A percentile compares a stretch with the other conserved stretches of the same genome.
phyloP scores from a whole-genome alignment of 331 rosid species.

The Prunus yedoensis region DNA sequence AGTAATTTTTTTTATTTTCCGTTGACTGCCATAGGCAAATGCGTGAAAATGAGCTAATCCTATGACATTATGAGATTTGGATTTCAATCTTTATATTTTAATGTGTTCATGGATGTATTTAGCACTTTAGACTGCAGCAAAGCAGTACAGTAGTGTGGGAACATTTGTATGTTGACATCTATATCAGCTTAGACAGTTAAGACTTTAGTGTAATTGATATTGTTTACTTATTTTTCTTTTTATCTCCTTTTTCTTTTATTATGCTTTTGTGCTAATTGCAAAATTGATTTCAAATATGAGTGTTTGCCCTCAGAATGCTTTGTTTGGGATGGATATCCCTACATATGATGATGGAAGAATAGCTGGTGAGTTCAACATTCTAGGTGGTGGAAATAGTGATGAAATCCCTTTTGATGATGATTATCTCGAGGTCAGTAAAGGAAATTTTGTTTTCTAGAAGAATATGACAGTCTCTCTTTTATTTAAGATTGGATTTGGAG shows the following conservation, averaged over 20 bases:
- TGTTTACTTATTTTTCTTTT: not conserved
- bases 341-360: conserved; percentile 53
- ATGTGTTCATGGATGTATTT: not conserved
- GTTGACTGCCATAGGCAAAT: not conserved
- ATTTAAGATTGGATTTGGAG: not conserved
- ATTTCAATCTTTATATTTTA: no score
- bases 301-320: conserved; percentile 59
- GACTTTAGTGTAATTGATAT: not conserved
- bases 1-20: not conserved
- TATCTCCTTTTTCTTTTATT: not conserved
- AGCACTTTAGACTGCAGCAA: not conserved
- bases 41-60: not conserved
- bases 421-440: conserved; percentile 57
- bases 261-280: conserved; percentile 1
- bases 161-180: not conserved
- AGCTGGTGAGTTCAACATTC: conserved; percentile 40
- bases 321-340: conserved; percentile 86
- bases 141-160: not conserved
- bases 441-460: conserved; percentile 19
- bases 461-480: not conserved
- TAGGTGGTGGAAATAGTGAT: conserved; percentile 40
- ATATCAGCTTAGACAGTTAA: not conserved
- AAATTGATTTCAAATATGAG: conserved; percentile 23
- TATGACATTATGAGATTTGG: not conserved
- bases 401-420: conserved; percentile 59